Base-by-base conservation (phyloP, 345 rosid species). In the Hevea brasiliensis region DNA sequence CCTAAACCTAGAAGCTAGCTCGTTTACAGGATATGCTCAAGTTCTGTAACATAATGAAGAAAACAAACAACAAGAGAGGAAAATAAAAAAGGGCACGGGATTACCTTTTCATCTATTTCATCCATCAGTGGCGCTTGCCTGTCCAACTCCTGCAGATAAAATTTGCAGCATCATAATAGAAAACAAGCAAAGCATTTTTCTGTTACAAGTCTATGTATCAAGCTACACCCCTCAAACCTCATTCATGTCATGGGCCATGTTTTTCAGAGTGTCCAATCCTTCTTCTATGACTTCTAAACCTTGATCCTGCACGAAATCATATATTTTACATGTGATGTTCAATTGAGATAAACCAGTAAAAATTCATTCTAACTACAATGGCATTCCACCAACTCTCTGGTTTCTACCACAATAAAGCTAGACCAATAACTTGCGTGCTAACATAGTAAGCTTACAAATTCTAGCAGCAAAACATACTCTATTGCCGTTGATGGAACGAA, bases 21-120 rank as follows among this genome's bases (percentile, higher is more conserved):
- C 17, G 44, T 35, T 61, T 37, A 37, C 44, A 17, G 23, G 21
- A 32, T 47, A 69, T 13, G 40, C 7, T 55, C 55, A 56, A 40
- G 11, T 32, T 55, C 51, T 40, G 20, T 7, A 13, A 23, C 5
- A 6, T 48, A 55, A 20, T n/a, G 40, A 15, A 12, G 8, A 65
- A 40, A 11, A 68, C 8, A 26, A 21, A 51, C 7, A 8, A 18
- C n/a, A 26, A 17, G 7, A 21, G 21, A 6, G 7, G 18, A 8
- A 48, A 57, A 67, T 56, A 41, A 42, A 23, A n/a, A 23, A 32
- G 4, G 37, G 37, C 37, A 32, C 12, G 2, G 10, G 20, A 72
- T n/a, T 68, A 79, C 82, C 82, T 79, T 79, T 59, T 74, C 75
- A 58, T 79, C 82, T 35, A 79, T 79, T 65, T 79, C 82, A 74